phyloP scores from a whole-genome alignment of 495 filamentous ascomycete species.

The Penicillium angulare region DNA sequence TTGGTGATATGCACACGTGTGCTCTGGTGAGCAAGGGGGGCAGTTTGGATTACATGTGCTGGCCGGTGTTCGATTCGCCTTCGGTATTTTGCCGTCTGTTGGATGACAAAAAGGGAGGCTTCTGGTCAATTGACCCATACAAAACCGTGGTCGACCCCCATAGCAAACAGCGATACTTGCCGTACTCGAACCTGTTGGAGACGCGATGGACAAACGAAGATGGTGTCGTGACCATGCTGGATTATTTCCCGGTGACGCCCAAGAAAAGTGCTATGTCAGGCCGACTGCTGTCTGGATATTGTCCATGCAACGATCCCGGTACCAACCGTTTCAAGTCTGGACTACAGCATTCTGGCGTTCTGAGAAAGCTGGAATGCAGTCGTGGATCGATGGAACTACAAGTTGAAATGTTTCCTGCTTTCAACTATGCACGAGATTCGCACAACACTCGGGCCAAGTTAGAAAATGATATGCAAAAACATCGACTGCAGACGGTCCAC shows the following conservation, averaged over 20 bases:
- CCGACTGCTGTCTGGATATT: conserved; percentile 35
- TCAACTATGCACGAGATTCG: conserved; percentile 60
- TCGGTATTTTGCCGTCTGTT: conserved; percentile 65
- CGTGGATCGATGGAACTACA: conserved; percentile 60
- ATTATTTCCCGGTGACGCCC: conserved; percentile 61
- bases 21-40: conserved; percentile 69
- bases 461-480: conserved; percentile 26
- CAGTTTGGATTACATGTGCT: conserved; percentile 74
- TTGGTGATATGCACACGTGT: conserved; percentile 77
- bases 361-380: conserved; percentile 68
- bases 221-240: conserved; percentile 66
- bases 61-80: conserved; percentile 69
- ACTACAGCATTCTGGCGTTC: conserved; percentile 44
- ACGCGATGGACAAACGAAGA: conserved; percentile 69
- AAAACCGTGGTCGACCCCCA: conserved; percentile 49
- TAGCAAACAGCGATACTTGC: conserved; percentile 69
- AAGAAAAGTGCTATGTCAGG: conserved; percentile 21
- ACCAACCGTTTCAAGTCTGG: conserved; percentile 41
- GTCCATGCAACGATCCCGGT: conserved; percentile 32
- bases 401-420: conserved; percentile 67
- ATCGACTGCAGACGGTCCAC: conserved; percentile 56
- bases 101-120: conserved; percentile 69
- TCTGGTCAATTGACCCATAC: conserved; percentile 57
- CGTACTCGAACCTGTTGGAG: conserved; percentile 68
- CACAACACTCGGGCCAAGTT: conserved; percentile 44